Conservation (phyloP, 208 protist genomes). For the Leishmania braziliensis region DNA sequence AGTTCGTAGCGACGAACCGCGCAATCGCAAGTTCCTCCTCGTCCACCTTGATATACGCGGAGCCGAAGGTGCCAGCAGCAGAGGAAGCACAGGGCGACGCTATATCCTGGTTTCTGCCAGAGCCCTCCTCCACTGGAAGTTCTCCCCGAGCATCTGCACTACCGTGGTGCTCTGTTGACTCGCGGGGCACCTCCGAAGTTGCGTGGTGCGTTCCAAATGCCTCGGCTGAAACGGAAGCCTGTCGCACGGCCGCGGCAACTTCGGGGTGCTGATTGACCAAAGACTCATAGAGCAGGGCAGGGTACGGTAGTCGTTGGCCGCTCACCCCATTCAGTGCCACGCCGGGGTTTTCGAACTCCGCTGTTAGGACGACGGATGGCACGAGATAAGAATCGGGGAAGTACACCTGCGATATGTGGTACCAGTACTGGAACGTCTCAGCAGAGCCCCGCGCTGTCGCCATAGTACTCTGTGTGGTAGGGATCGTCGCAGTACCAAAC, state of each 20-base stretch:
- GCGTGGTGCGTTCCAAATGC: not conserved
- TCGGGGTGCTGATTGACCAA: slow-evolving; percentile 31
- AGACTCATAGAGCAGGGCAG: slow-evolving; percentile 33
- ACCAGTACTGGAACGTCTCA: slow-evolving; percentile 43
- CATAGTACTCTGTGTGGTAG: not conserved
- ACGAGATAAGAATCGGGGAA: slow-evolving; percentile 51
- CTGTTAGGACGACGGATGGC: slow-evolving; percentile 38
- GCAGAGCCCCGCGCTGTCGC: not conserved
- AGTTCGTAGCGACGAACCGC: slow-evolving; percentile 16
- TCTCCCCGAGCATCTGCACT: not conserved
- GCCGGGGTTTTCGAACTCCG: slow-evolving; percentile 46
- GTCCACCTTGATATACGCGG: not conserved
- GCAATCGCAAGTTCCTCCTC: slow-evolving; percentile 7
- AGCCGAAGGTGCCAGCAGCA: not conserved
- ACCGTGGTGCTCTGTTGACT: not conserved
- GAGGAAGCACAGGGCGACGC: not conserved
- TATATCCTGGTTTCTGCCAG: not conserved
- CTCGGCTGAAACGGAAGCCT: not conserved
- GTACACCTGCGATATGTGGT: slow-evolving; percentile 76
- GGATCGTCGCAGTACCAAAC: not conserved
- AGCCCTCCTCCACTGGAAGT: not conserved
- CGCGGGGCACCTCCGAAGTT: not conserved
- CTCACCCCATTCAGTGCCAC: slow-evolving; percentile 58
- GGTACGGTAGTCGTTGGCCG: slow-evolving; percentile 35
- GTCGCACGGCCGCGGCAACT: slow-evolving; percentile 23